Evolutionary conservation across 2,329 filamentous ascomycete genomes (phyloP), one percentile per base, ranked within the genome.

Genomic region (Stachybotrys echinatus): DNA sequence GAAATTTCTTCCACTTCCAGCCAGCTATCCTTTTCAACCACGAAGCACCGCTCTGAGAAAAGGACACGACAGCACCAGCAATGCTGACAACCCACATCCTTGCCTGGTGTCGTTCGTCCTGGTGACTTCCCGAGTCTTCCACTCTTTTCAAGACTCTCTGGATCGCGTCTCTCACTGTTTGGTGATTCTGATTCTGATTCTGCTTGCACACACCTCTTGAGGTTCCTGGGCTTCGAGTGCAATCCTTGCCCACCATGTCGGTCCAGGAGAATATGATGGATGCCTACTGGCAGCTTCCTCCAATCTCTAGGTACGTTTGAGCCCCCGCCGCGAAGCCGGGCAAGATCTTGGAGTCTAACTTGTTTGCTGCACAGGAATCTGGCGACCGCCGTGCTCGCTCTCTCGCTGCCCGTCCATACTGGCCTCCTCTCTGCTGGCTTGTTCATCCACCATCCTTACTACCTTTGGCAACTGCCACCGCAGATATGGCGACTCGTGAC

Each of bases 311-410:
- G 72, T 74, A 65, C 61, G 69, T 51, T 27, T 31, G 4, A 19
- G 17, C 19, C 21, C 12, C n/a, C n/a, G n/a, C 21, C 39, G 17
- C 23, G 6, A 10, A 12, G 2, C 12, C 23, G n/a, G 19, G 39
- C 42, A 37, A 43, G 19, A 22, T 22, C 5, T 17, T 21, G 40
- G 20, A 6, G 40, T 27, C n/a, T n/a, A n/a, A n/a, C n/a, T n/a
- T n/a, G n/a, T n/a, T n/a, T n/a, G n/a, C 20, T 34, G 20, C 40
- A n/a, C 67, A 90, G 87, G 72, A 88, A 83, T 52, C 69, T 89
- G 53, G 81, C 84, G 61, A 80, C 83, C 54, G 72, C 77, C 50
- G 76, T 83, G 47, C 76, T 88, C 54, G 62, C 75, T 49, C 73
- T 84, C 43, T 89, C 87, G 18, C 63, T 82, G 39, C 69, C 81